Percentiles rank a stretch among this genome's conserved stretches.
Conservation (phyloP, 2,329 filamentous ascomycete species). For the Amauroascus verrucosus region DNA sequence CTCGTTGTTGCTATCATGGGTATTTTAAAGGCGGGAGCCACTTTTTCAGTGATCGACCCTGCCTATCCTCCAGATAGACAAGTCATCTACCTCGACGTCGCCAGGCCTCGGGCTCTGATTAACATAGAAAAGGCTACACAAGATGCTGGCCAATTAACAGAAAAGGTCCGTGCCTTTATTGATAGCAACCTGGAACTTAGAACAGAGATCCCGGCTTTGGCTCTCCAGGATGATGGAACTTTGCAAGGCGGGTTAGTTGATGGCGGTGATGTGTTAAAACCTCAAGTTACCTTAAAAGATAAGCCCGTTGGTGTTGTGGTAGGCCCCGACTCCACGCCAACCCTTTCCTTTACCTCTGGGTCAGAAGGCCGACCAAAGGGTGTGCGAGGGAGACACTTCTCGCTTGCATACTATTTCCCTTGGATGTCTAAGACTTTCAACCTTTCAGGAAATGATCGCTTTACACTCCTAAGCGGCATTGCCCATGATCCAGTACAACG, state of each 20-base stretch:
- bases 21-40: slow-evolving; percentile 49
- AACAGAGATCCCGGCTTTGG: slow-evolving; percentile 63
- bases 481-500: slow-evolving; percentile 48
- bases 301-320: slow-evolving; percentile 62
- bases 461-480: slow-evolving; percentile 77
- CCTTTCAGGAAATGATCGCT: slow-evolving; percentile 60
- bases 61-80: slow-evolving; percentile 71
- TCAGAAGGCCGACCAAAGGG: slow-evolving; percentile 72
- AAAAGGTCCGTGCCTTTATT: slow-evolving; percentile 57
- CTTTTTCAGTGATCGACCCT: slow-evolving; percentile 60
- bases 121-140: slow-evolving; percentile 61
- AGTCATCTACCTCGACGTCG: slow-evolving; percentile 71
- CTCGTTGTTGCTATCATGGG: slow-evolving; percentile 74
- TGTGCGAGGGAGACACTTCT: slow-evolving; percentile 78
- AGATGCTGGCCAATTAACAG: slow-evolving; percentile 55
- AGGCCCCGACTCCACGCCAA: slow-evolving; percentile 75
- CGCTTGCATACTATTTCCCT: slow-evolving; percentile 72
- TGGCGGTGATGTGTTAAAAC: slow-evolving; percentile 57
- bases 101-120: slow-evolving; percentile 61
- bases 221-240: slow-evolving; percentile 58
- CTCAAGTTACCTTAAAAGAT: slow-evolving; percentile 43
- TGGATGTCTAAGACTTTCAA: slow-evolving; percentile 87
- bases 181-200: slow-evolving; percentile 61
- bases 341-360: slow-evolving; percentile 63
- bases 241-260: slow-evolving; percentile 58